Percentiles rank a stretch among this genome's conserved stretches.
Conservation (phyloP, 768 basidiomycete genomes). For the Pisolithus tinctorius region DNA sequence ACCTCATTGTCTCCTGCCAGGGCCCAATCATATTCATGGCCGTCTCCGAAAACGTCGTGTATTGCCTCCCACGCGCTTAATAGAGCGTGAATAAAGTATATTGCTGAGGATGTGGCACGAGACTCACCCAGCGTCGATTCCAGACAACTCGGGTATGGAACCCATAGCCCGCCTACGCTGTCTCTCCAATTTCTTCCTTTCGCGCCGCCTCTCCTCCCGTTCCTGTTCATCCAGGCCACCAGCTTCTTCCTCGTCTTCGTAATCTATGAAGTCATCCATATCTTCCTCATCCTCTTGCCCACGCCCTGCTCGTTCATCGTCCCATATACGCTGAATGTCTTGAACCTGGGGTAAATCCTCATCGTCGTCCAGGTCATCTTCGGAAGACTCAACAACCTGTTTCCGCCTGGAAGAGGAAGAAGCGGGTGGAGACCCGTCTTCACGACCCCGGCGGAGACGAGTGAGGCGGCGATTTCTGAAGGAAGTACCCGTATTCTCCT, state of each 20-base stretch:
- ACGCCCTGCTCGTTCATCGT: slow-evolving; percentile 56
- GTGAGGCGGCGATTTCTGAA: slow-evolving; percentile 71
- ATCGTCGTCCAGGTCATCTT: slow-evolving; percentile 61
- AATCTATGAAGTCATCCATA: slow-evolving; percentile 71
- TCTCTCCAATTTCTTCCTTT: slow-evolving; percentile 54
- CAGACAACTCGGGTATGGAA: slow-evolving; percentile 64
- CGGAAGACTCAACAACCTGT: slow-evolving; percentile 61
- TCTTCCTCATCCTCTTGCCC: slow-evolving; percentile 52
- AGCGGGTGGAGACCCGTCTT: slow-evolving; percentile 62
- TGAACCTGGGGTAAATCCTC: slow-evolving; percentile 48
- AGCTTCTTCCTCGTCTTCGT: slow-evolving; percentile 75
- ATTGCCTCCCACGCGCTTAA: slow-evolving; percentile 91
- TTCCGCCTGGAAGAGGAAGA: slow-evolving; percentile 52
- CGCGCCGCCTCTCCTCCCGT: slow-evolving; percentile 65
- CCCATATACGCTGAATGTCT: slow-evolving; percentile 68
- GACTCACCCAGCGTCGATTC: slow-evolving; percentile 78
- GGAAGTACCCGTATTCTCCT: slow-evolving; percentile 79
- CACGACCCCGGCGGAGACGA: slow-evolving; percentile 66
- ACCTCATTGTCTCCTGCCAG: slow-evolving; percentile 70
- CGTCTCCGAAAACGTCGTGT: slow-evolving; percentile 93
- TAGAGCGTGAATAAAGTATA: slow-evolving; percentile 8
- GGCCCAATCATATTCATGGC: slow-evolving; percentile 95
- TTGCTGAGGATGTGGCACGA: background rate
- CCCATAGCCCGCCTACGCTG: slow-evolving; percentile 61
- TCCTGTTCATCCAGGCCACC: slow-evolving; percentile 73